phyloP scores from a whole-genome alignment of 2,329 filamentous ascomycete species.

The Coleophoma eucalyptorum region DNA sequence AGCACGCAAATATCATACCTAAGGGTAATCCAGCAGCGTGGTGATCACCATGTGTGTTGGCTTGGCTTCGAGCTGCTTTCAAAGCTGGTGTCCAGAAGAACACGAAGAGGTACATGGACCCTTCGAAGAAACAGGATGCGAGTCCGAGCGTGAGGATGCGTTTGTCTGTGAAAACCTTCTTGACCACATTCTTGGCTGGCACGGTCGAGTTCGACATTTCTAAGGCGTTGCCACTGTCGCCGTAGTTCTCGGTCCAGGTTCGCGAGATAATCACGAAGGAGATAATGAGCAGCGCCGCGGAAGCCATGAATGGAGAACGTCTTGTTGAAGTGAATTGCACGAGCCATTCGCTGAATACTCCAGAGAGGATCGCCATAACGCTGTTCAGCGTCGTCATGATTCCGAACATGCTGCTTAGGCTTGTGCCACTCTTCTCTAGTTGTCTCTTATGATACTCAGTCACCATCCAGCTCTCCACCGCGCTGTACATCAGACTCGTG shows the following conservation, averaged over 20 bases:
- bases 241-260: conserved; percentile 51
- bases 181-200: conserved; percentile 14
- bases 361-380: conserved; percentile 49
- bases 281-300: conserved; percentile 33
- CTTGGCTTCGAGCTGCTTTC: conserved; percentile 42
- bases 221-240: conserved; percentile 21
- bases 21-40: conserved; percentile 42
- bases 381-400: conserved; percentile 49
- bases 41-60: conserved; percentile 18
- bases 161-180: conserved; percentile 31
- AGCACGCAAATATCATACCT: conserved; percentile 51
- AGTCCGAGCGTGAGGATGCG: conserved; percentile 47
- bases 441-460: conserved; percentile 48
- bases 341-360: conserved; percentile 47
- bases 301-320: conserved; percentile 48
- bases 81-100: conserved; percentile 59
- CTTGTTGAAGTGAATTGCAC: conserved; percentile 43
- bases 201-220: conserved; percentile 12
- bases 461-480: conserved; percentile 60
- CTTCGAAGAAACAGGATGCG: conserved; percentile 55
- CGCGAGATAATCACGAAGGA: conserved; percentile 42
- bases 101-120: conserved; percentile 58
- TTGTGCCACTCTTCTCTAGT: conserved; percentile 36
- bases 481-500: conserved; percentile 53
- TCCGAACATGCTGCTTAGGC: conserved; percentile 48